Evolutionary conservation across 1,139 yeast species (phyloP), one percentile per base, ranked within the genome.

Genomic region (Chernovozyma aurita): DNA sequence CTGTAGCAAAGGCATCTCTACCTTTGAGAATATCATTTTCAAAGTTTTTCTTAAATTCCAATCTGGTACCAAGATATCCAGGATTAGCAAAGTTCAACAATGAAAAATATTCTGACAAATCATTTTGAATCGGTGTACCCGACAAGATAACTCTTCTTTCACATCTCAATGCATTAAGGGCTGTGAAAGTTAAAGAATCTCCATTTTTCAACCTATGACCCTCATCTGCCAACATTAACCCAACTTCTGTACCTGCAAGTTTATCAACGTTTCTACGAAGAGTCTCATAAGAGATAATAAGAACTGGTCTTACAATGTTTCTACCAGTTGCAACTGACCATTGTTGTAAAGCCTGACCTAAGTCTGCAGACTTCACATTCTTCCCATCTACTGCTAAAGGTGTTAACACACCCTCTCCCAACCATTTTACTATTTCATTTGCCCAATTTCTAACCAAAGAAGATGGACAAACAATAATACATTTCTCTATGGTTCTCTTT

Each of bases 81-180:
- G 99, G 99, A 53, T 92, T 92, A 7, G 97, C 95, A 65, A 92
- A 92, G 50, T 83, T 86, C 41, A 94, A 65, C 38, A 92, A 65
- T 0, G 98, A 87, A 55, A 90, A 94, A 60, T 92, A 92, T 59
- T 92, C 99, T 1, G 96, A 84, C 31, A 92, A 68, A 64, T 94
- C 98, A 54, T 92, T 92, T 57, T 92, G 99, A 45, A 92, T 92
- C 0, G 99, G 99, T 0, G 99, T 92, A 33, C 99, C 99, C 0
- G 97, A 87, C 25, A 92, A 64, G 45, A 92, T 92, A 8, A 92
- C 97, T 46, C 99, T 73, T 51, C 98, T 69, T 35, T 82, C 80
- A 55, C 95, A 92, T 37, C 82, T 78, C 37, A 92, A 70, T 12
- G 92, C 78, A 53, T 87, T 84, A 35, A 92, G 68, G 0, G 97